A percentile compares a stretch with the other conserved stretches of the same genome.
phyloP scores from a whole-genome alignment of 768 basidiomycete species.

The Neoboletus brunneissimus region DNA sequence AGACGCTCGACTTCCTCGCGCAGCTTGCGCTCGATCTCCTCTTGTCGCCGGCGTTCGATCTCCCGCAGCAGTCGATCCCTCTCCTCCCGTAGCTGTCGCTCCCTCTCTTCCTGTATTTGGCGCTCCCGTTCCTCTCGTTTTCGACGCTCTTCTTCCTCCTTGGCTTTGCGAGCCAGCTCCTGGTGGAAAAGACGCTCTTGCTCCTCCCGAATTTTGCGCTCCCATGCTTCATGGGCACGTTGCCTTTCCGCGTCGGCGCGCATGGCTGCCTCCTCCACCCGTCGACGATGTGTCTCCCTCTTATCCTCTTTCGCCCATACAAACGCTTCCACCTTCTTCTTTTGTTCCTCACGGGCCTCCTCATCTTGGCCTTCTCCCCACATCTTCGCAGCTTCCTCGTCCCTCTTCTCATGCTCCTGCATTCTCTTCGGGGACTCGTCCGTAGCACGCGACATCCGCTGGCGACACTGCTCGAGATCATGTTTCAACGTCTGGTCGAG shows the following conservation, averaged over 20 bases:
- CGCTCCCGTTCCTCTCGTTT: slow-evolving; percentile 10
- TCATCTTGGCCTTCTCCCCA: slow-evolving; percentile 15
- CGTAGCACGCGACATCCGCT: slow-evolving; percentile 24
- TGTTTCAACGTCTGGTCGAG: slow-evolving; percentile 11
- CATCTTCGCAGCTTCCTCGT: slow-evolving; percentile 20
- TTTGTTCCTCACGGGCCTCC: slow-evolving; percentile 10
- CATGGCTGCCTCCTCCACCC: slow-evolving; percentile 13
- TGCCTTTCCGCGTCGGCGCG: slow-evolving; percentile 15
- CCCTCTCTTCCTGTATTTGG: slow-evolving; percentile 3
- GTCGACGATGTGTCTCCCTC: background rate
- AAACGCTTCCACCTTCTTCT: slow-evolving; percentile 23
- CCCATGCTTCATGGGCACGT: slow-evolving; percentile 20
- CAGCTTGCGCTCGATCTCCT: slow-evolving; percentile 2
- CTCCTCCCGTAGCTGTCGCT: slow-evolving; percentile 11
- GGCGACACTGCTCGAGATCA: slow-evolving; percentile 21
- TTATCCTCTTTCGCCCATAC: slow-evolving; percentile 8
- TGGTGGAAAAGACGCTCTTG: slow-evolving; percentile 16
- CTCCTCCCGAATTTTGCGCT: slow-evolving; percentile 23
- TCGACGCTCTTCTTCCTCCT: slow-evolving; percentile 16
- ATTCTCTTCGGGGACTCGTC: slow-evolving; percentile 8
- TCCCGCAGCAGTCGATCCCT: too few relatives aligned
- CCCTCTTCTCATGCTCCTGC: slow-evolving; percentile 17
- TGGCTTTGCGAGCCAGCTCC: slow-evolving; percentile 6
- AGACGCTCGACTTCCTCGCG: slow-evolving; percentile 19
- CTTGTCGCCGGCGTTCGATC: slow-evolving; percentile 13